phyloP scores from a whole-genome alignment of 1,139 yeast genomes.

The Candida labiduridarum region DNA sequence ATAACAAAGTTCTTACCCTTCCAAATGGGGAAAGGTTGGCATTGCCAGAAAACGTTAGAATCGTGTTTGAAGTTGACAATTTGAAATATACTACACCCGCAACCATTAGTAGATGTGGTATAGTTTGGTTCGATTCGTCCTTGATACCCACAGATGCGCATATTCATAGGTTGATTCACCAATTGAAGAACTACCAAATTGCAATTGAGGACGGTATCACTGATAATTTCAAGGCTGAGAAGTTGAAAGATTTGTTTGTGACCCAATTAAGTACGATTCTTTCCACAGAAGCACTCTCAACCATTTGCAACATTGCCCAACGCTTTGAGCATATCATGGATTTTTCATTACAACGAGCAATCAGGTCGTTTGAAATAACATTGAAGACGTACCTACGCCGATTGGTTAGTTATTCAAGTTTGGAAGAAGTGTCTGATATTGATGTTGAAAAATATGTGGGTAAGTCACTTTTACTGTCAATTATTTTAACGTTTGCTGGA shows the following conservation, averaged over 20 bases:
- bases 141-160: slow-evolving; percentile 23
- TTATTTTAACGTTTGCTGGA: slow-evolving; percentile 75
- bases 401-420: slow-evolving; percentile 16
- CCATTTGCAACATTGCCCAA: slow-evolving; percentile 15
- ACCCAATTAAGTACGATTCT: not conserved
- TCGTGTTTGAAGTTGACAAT: slow-evolving; percentile 77
- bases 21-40: slow-evolving; percentile 87
- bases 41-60: slow-evolving; percentile 62
- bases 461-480: slow-evolving; percentile 44
- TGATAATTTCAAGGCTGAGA: not conserved
- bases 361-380: slow-evolving; percentile 38
- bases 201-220: slow-evolving; percentile 12
- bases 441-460: slow-evolving; percentile 29
- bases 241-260: slow-evolving; percentile 1
- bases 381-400: slow-evolving; percentile 29
- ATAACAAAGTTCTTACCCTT: slow-evolving; percentile 75
- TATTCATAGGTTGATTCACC: slow-evolving; percentile 27
- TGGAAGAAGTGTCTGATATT: slow-evolving; percentile 19
- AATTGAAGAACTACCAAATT: slow-evolving; percentile 14
- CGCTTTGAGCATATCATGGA: slow-evolving; percentile 57
- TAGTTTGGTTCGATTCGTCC: slow-evolving; percentile 66
- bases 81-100: slow-evolving; percentile 81
- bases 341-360: slow-evolving; percentile 38
- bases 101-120: slow-evolving; percentile 90
- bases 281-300: not conserved